A percentile compares a stretch with the other conserved stretches of the same genome.
These are phyloP conservation scores for Exophiala aquamarina DNA, from an alignment of 2,329 filamentous ascomycete species.

Conservation along the genomic window DNA sequence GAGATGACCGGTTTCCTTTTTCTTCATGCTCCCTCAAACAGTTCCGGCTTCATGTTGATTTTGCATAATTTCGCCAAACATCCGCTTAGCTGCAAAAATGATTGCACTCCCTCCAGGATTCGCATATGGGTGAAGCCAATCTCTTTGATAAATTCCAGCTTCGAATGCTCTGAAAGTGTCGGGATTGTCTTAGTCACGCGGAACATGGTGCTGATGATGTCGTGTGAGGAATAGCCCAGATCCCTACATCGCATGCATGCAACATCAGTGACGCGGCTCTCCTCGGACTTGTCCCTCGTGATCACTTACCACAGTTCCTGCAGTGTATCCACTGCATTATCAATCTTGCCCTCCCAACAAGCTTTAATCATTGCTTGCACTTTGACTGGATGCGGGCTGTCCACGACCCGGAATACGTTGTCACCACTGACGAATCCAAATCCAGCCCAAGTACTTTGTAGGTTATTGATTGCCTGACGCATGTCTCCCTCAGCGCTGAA, in stretches of 20 bases:
- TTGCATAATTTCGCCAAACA: constrained; percentile 89
- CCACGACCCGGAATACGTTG: constrained; percentile 97
- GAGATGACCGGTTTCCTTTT: neutral
- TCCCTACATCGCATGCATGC: constrained; percentile 47
- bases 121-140: constrained; percentile 99
- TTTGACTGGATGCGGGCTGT: constrained; percentile 95
- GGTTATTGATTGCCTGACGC: constrained; percentile 97
- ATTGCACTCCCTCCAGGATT: constrained; percentile 96
- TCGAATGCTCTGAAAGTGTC: constrained; percentile 87
- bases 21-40: constrained; percentile 58
- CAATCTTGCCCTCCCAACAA: constrained; percentile 88
- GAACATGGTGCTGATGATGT: constrained; percentile 99
- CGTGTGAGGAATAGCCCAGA: constrained; percentile 95
- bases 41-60: constrained; percentile 92
- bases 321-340: constrained; percentile 79
- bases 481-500: constrained; percentile 98
- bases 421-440: constrained; percentile 97
- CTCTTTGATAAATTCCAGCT: constrained; percentile 96
- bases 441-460: constrained; percentile 88
- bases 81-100: constrained; percentile 86
- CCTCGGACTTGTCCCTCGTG: constrained; percentile 1
- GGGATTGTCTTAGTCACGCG: constrained; percentile 95
- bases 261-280: constrained; percentile 14
- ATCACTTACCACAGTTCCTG: constrained; percentile 76
- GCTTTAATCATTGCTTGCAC: constrained; percentile 98